These are phyloP conservation scores for Gremmenia infestans DNA, from an alignment of 2,329 filamentous ascomycete species.

Conservation along the genomic window DNA sequence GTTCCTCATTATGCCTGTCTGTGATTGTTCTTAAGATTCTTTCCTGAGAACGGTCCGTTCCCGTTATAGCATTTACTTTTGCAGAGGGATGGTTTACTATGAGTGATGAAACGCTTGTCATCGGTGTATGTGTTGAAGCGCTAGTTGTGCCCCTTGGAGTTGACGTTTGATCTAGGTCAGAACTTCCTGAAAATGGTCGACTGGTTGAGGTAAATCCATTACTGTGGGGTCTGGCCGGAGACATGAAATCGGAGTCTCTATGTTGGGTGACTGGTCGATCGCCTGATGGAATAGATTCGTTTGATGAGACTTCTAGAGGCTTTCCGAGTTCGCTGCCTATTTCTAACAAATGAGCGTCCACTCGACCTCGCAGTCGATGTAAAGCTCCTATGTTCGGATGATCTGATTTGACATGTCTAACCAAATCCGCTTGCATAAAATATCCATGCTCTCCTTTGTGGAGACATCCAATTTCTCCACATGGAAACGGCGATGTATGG, in stretches of 20 bases:
- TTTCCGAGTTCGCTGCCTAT: conserved; percentile 2
- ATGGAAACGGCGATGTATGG: conserved; percentile 26
- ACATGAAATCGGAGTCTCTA: conserved; percentile 18
- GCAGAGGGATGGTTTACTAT: conserved; percentile 19
- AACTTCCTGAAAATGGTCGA: conserved; percentile 10
- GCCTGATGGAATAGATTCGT: not conserved
- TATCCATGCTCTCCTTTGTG: conserved; percentile 23
- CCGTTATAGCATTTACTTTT: not conserved
- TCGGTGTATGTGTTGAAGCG: conserved; percentile 17
- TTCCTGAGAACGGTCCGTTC: conserved; percentile 5
- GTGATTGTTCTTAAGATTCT: not conserved
- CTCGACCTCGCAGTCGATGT: conserved; percentile 21
- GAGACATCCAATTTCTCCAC: conserved; percentile 21
- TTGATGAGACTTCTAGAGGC: not conserved
- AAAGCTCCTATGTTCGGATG: conserved; percentile 20
- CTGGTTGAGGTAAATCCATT: conserved; percentile 6
- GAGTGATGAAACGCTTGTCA: conserved; percentile 23
- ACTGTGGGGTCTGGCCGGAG: conserved; percentile 3
- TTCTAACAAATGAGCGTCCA: conserved; percentile 19
- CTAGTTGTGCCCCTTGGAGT: conserved; percentile 13
- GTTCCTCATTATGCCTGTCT: not conserved
- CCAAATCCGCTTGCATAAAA: conserved; percentile 22
- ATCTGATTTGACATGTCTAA: conserved; percentile 21
- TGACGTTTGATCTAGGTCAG: conserved; percentile 13
- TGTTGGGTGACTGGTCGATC: conserved; percentile 1